Base-by-base conservation (phyloP, 1,139 yeast genomes). In the Saccharomycopsis hybrid region DNA sequence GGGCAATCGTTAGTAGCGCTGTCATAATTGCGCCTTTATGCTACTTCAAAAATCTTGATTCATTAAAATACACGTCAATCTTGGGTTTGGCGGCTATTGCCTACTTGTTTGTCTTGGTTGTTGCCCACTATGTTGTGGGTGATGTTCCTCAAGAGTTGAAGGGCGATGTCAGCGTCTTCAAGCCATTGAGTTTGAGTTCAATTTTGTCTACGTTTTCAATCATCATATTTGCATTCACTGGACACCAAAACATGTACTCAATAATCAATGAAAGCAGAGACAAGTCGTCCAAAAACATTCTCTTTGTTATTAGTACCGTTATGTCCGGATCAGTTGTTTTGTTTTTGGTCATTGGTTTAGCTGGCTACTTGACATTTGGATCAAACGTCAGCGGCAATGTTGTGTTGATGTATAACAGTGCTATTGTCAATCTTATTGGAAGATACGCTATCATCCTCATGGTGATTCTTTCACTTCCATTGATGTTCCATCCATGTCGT, bases 201-300 rank as follows among this genome's bases (percentile, higher is more conserved):
- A 73, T 89, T 9, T 73, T 88, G 51, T 78, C 89, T 36, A 83
- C 95, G 3, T 79, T 92, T 60, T 95, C 96, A n/a, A 85, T 92
- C 57, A 79, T 92, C 52, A 85, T 92, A 18, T 88, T 94, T 69
- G 97, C 97, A 2, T 94, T 80, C 65, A 90, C 97, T 0, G 95
- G 97, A 55, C 95, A 92, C 57, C 97, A 92, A 69, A 92, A 84
- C 65, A 85, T 92, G 82, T 90, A 86, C 65, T 83, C 96, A 7
- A 85, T 90, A 50, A 78, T 89, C 60, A 87, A 89, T 62, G 99
- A 92, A 67, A 72, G 92, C 46, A 67, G 68, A 45, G 77, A 78
- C 56, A 82, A 80, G 56, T 67, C 82, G 0, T 65, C 81, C 53
- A 54, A 65, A 4, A 75, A 76, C 47, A 71, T 84, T 46, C 60